Evolutionary conservation across 179 eudicot genomes (phyloP), one percentile per base, ranked within the genome.

Genomic region (Heliamphora pulchella): DNA sequence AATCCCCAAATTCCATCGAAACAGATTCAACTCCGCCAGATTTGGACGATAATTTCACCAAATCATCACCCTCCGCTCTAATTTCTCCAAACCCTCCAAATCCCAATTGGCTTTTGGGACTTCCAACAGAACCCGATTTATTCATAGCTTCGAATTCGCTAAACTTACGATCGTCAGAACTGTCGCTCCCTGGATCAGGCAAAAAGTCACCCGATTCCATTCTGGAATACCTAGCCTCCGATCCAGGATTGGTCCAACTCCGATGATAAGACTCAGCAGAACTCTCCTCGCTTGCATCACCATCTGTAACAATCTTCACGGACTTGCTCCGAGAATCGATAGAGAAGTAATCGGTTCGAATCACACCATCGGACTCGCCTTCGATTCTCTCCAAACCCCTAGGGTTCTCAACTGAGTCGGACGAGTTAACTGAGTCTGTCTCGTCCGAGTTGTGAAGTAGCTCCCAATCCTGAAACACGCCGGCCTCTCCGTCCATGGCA

Each of bases 231-330:
- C 54, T 75, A 59, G 78, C 74, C 10, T 82, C 88, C 8, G 79
- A 76, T 51, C 75, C 84, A 2, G 91, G 91, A 78, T 92, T 91
- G 76, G 90, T 80, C 94, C 94, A 92, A 71, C 90, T 91, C 3
- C 87, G 91, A 69, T 86, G 84, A 77, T 87, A 91, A 14, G 90
- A 89, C 0, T 73, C 85, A 8, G 77, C 88, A 20, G 86, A 87
- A 8, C 71, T 84, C 4, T 77, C 87, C 13, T 88, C 92, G 39
- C 39, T 31, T 31, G 39, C 39, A 31, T 31, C 39, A 31, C 39
- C 39, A 31, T 31, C 39, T 31, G 39, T 31, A 31, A 31, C 39
- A 31, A 31, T 31, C 62, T 6, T 76, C 39, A 20, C 41, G 39
- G 54, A 74, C 77, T 76, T 76, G 22, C 41, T 57, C 51, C 74